Conservation (phyloP, 768 basidiomycete species). For the Peribolospora kevripleyi region DNA sequence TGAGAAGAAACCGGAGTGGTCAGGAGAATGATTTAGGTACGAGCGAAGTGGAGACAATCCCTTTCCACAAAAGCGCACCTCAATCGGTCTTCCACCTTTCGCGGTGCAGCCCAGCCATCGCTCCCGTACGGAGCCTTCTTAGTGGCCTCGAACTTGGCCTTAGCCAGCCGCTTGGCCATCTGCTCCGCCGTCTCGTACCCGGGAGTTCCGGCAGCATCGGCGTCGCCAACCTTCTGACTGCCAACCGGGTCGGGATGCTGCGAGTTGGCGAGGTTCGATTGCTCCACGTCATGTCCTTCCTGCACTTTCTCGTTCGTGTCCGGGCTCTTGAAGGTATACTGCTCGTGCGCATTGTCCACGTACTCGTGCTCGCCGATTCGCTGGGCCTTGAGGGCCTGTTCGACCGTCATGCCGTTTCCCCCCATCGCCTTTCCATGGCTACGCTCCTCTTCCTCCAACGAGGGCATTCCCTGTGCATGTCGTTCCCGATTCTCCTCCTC, state of each 20-base stretch:
- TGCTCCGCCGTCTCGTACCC: constrained; percentile 13
- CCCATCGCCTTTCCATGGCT: background rate
- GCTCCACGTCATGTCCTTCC: background rate
- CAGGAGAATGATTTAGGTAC: too few species aligned
- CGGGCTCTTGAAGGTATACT: background rate
- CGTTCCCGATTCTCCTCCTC: constrained; percentile 37
- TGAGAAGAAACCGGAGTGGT: too few species aligned
- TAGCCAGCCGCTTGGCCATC: constrained; percentile 8
- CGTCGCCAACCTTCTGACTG: background rate
- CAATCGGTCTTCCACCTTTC: too few species aligned
- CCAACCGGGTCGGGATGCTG: too few species aligned
- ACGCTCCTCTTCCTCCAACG: too few species aligned
- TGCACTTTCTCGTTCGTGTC: background rate
- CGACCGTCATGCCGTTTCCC: constrained; percentile 4
- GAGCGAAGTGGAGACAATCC: too few species aligned
- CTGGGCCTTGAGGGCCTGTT: constrained; percentile 5
- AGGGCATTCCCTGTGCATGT: background rate
- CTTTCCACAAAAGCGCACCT: too few species aligned
- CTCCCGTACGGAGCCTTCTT: too few species aligned
- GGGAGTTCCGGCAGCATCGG: background rate
- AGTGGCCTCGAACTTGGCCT: too few species aligned
- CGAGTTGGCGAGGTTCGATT: background rate
- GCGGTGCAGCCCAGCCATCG: too few species aligned
- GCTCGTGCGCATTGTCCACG: constrained; percentile 1
- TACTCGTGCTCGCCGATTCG: constrained; percentile 7